A percentile compares a stretch with the other conserved stretches of the same genome.
Conservation (phyloP, 2,329 filamentous ascomycete genomes). For the Hypoxylon sp. region DNA sequence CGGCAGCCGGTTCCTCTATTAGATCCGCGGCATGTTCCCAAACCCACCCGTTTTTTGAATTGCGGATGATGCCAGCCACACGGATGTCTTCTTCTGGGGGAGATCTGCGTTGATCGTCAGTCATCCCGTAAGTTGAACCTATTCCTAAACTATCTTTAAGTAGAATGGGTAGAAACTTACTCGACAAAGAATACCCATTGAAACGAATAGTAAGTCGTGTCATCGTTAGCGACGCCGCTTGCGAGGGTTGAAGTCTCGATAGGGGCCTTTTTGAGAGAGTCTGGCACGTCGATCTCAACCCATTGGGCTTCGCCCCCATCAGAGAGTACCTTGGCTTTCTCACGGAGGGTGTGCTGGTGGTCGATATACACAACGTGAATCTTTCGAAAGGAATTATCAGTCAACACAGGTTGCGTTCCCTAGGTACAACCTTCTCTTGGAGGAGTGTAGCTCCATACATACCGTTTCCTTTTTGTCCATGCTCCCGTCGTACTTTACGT, state of each 20-base stretch:
- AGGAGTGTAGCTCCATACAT: neutral
- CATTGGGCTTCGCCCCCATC: neutral
- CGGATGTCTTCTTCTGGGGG: neutral
- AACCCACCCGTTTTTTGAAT: neutral
- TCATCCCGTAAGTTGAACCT: neutral
- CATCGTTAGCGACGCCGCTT: neutral
- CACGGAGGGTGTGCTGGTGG: neutral
- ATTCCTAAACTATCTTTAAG: neutral
- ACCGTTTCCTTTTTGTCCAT: neutral
- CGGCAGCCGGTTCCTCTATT: neutral
- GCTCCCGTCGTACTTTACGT: slow-evolving; percentile 1
- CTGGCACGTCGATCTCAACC: neutral
- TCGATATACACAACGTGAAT: slow-evolving; percentile 1
- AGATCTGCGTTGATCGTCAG: neutral
- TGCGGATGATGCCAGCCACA: neutral
- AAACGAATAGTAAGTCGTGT: neutral
- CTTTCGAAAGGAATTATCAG: neutral
- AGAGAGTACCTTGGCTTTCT: neutral
- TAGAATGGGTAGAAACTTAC: neutral
- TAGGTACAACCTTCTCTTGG: neutral
- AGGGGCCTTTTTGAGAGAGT: neutral
- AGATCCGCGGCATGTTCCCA: neutral
- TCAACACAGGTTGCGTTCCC: neutral
- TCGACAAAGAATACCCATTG: neutral
- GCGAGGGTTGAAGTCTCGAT: neutral